These are phyloP conservation scores for Endoconidiophora polonica DNA, from an alignment of 2,329 filamentous ascomycete genomes.

Conservation along the genomic window DNA sequence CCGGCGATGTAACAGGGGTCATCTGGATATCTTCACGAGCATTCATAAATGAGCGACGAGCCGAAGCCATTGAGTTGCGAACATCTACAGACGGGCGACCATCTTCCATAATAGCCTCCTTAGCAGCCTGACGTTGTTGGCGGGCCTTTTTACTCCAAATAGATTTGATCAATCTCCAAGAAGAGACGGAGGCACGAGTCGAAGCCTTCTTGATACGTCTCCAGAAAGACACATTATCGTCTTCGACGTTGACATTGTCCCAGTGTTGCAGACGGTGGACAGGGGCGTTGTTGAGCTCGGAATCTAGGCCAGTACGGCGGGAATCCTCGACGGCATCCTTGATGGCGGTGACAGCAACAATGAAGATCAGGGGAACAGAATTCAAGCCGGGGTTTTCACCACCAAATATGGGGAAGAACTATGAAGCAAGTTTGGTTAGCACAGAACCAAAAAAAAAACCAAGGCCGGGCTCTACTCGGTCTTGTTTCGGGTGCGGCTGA, in stretches of 20 bases:
- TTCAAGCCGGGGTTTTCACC: conserved; percentile 78
- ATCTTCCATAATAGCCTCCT: conserved; percentile 27
- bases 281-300: conserved; percentile 86
- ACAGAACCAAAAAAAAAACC: conserved; percentile 2
- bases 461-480: background rate
- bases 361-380: conserved; percentile 82
- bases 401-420: conserved; percentile 96
- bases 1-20: conserved; percentile 52
- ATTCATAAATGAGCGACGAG: conserved; percentile 35
- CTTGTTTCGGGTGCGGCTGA: background rate
- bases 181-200: conserved; percentile 39
- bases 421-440: conserved; percentile 15
- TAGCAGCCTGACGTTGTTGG: conserved; percentile 33
- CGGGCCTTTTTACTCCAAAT: conserved; percentile 35
- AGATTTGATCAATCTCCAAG: conserved; percentile 31
- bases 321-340: conserved; percentile 97
- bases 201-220: conserved; percentile 80
- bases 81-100: conserved; percentile 41
- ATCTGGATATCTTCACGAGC: conserved; percentile 56
- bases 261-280: conserved; percentile 80
- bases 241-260: conserved; percentile 83
- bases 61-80: conserved; percentile 27
- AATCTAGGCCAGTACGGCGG: conserved; percentile 77
- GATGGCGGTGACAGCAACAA: conserved; percentile 71
- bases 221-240: conserved; percentile 75